Percentiles rank a stretch among this genome's conserved stretches.
phyloP scores from a whole-genome alignment of 441 rosid species.

The Brassica balearica region DNA sequence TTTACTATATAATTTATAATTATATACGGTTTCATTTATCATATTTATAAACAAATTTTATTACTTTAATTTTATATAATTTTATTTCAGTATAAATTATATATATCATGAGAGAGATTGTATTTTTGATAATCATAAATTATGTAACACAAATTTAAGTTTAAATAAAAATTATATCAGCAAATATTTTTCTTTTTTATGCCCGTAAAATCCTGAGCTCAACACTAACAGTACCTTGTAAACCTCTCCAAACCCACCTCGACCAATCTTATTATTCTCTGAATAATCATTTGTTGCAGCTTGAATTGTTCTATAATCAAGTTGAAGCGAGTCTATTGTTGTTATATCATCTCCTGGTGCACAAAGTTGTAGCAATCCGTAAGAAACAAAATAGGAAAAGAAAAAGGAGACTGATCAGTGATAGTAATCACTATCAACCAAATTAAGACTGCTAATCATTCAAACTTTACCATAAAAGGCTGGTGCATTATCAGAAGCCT shows the following conservation, averaged over 20 bases:
- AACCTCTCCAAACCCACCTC: conserved; percentile 54
- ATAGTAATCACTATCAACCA: neutral
- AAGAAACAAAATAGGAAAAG: neutral
- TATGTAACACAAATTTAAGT: neutral
- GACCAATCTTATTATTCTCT: conserved; percentile 38
- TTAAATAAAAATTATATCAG: neutral
- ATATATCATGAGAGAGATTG: neutral
- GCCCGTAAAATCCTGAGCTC: neutral
- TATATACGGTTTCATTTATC: neutral
- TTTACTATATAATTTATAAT: no score
- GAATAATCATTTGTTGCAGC: conserved; percentile 3
- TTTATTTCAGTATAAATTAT: no score
- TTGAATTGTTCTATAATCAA: conserved; percentile 17
- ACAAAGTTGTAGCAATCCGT: conserved; percentile 6
- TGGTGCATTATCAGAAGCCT: neutral
- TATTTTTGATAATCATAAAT: neutral
- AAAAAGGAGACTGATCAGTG: neutral
- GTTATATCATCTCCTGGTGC: conserved; percentile 42
- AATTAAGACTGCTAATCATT: neutral
- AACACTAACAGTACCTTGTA: conserved; percentile 45
- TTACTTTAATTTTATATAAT: no score
- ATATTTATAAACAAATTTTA: no score
- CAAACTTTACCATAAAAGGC: conserved; percentile 39
- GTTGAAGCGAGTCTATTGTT: conserved; percentile 30
- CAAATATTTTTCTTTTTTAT: neutral